A percentile compares a stretch with the other conserved stretches of the same genome.
Conservation (phyloP, 1,139 yeast species). For the Suhomyces maxii region DNA sequence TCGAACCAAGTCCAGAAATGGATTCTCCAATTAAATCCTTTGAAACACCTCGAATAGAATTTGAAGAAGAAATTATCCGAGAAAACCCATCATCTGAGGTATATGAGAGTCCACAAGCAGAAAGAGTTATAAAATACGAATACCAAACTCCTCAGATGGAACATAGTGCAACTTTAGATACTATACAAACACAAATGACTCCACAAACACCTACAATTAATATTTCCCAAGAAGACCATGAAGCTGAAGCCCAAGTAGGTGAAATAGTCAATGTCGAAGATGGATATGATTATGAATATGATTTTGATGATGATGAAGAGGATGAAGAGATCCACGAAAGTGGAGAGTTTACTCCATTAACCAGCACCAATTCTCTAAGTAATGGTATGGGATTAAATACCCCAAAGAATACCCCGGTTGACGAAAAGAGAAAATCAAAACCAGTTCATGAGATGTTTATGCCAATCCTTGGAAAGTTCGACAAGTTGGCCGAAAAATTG, state of each 20-base stretch:
- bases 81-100: not conserved
- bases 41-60: too few relatives aligned
- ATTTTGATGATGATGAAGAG: constrained; percentile 16
- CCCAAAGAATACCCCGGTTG: constrained; percentile 9
- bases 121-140: not conserved
- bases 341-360: constrained; percentile 34
- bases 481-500: constrained; percentile 46
- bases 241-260: constrained; percentile 1
- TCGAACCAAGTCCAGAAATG: not conserved
- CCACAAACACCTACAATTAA: constrained; percentile 4
- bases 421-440: constrained; percentile 29
- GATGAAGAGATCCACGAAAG: constrained; percentile 10
- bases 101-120: not conserved
- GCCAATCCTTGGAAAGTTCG: constrained; percentile 50
- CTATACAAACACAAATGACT: not conserved
- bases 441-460: constrained; percentile 47
- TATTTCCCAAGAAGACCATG: not conserved
- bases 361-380: constrained; percentile 38
- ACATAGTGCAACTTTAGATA: not conserved
- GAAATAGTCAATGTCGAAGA: constrained; percentile 6
- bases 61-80: not conserved
- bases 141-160: not conserved
- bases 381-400: constrained; percentile 14
- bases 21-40: not conserved
- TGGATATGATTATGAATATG: constrained; percentile 18